Evolutionary conservation across 2,329 filamentous ascomycete species (phyloP).

Genomic region (Xylaria sp.): DNA sequence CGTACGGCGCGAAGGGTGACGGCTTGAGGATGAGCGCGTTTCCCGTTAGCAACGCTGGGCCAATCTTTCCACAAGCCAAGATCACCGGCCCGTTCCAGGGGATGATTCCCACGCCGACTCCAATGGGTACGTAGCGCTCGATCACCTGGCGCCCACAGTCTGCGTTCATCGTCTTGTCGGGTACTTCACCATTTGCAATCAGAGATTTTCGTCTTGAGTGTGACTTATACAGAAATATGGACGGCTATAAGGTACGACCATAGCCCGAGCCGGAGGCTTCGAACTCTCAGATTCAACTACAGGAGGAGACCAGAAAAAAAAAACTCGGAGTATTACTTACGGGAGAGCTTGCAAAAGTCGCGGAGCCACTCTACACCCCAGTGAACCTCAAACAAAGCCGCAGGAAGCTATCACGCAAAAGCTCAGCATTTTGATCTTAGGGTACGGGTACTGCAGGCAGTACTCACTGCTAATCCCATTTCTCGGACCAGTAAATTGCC

Average conservation of each 20-base stretch:
- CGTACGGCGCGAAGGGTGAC: slow-evolving; percentile 61
- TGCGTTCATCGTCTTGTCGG: slow-evolving; percentile 39
- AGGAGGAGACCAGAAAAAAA: background rate
- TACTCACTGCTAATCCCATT: slow-evolving; percentile 38
- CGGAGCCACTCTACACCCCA: slow-evolving; percentile 45
- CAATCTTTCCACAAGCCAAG: slow-evolving; percentile 64
- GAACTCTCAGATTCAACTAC: background rate
- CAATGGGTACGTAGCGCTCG: slow-evolving; percentile 54
- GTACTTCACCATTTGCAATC: slow-evolving; percentile 1
- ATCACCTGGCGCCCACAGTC: slow-evolving; percentile 49
- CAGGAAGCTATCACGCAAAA: slow-evolving; percentile 6
- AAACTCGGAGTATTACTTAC: background rate
- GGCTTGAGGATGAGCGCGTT: slow-evolving; percentile 67
- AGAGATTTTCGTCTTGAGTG: background rate
- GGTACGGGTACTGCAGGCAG: background rate
- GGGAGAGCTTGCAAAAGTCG: slow-evolving; percentile 40
- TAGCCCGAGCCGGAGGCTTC: background rate
- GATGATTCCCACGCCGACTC: slow-evolving; percentile 59
- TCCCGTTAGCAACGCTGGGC: slow-evolving; percentile 65
- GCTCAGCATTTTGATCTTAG: background rate
- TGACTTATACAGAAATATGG: background rate
- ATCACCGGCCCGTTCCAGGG: slow-evolving; percentile 69
- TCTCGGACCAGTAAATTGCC: slow-evolving; percentile 34
- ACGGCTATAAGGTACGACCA: background rate
- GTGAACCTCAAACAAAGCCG: slow-evolving; percentile 42